Conservation (phyloP, 2,329 filamentous ascomycete genomes). For the Colletotrichum falcatum region DNA sequence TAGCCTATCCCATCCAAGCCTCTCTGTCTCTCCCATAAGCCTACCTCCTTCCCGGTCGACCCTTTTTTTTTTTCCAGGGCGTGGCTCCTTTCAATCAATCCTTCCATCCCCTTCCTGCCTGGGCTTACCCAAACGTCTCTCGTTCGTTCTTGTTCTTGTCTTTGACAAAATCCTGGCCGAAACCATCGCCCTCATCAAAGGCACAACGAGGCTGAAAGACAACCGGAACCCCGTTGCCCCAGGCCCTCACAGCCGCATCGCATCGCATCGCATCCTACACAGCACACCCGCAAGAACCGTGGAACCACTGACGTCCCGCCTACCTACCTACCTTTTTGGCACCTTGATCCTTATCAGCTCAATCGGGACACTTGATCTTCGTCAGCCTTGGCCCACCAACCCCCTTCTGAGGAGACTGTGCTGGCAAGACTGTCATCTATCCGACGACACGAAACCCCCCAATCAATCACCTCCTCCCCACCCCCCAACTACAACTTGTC, state of each 20-base stretch:
- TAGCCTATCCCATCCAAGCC: constrained; percentile 39
- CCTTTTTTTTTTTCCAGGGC: constrained; percentile 36
- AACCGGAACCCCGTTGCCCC: constrained; percentile 4
- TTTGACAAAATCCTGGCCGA: constrained; percentile 31
- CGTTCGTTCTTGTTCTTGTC: constrained; percentile 25
- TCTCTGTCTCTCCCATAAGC: constrained; percentile 13
- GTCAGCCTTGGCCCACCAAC: constrained; percentile 32
- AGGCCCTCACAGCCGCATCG: constrained; percentile 2
- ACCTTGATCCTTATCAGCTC: constrained; percentile 30
- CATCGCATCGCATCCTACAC: neutral
- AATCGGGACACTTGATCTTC: constrained; percentile 25
- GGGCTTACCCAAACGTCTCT: constrained; percentile 38
- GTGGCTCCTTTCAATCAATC: constrained; percentile 37
- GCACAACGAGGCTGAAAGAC: constrained; percentile 18
- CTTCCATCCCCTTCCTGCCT: constrained; percentile 34
- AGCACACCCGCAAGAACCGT: constrained; percentile 10
- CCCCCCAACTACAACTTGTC: neutral
- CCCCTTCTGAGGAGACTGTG: constrained; percentile 31
- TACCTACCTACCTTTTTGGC: constrained; percentile 4
- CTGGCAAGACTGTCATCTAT: constrained; percentile 26
- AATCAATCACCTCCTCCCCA: constrained; percentile 23
- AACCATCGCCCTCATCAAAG: constrained; percentile 27
- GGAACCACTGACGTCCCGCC: constrained; percentile 9
- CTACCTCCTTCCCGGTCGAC: constrained; percentile 29
- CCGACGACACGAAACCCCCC: constrained; percentile 32